Percentiles rank a stretch among this genome's conserved stretches.
phyloP scores from a whole-genome alignment of 2,329 filamentous ascomycete species.

The Trichoderma semiorbis region DNA sequence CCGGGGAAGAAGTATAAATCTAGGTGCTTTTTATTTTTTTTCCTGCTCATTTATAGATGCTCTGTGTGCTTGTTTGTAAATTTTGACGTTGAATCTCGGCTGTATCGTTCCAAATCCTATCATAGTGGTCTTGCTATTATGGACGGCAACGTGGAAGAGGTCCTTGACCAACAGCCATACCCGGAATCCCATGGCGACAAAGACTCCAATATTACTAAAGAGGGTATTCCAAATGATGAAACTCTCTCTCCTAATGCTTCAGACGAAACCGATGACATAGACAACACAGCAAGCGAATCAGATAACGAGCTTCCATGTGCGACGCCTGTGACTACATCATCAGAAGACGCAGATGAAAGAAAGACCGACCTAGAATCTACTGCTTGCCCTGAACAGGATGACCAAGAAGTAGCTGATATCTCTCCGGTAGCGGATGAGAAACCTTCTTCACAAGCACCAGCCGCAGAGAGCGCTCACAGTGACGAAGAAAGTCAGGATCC shows the following conservation, averaged over 20 bases:
- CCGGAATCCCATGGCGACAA: not conserved
- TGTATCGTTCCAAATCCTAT: not conserved
- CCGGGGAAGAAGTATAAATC: not conserved
- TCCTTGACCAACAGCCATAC: not conserved
- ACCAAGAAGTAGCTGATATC: not conserved
- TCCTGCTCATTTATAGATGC: not conserved
- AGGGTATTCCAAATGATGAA: not conserved
- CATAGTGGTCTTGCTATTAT: not conserved
- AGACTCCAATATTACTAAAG: not conserved
- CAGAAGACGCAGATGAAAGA: not conserved
- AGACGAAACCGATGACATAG: not conserved
- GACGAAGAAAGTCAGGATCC: not conserved
- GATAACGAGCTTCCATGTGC: not conserved
- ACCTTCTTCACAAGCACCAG: not conserved
- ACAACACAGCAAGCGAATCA: not conserved
- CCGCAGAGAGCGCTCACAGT: not conserved
- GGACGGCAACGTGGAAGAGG: not conserved
- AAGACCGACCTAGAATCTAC: not conserved
- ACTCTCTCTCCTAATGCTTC: too few species aligned
- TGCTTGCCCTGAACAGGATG: not conserved
- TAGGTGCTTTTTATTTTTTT: not conserved
- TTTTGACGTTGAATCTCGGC: not conserved
- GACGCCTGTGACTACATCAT: not conserved
- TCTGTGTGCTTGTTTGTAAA: not conserved
- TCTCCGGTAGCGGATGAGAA: not conserved